Base-by-base conservation (phyloP, 2,329 filamentous ascomycete genomes). In the Calonectria fujianensis region DNA sequence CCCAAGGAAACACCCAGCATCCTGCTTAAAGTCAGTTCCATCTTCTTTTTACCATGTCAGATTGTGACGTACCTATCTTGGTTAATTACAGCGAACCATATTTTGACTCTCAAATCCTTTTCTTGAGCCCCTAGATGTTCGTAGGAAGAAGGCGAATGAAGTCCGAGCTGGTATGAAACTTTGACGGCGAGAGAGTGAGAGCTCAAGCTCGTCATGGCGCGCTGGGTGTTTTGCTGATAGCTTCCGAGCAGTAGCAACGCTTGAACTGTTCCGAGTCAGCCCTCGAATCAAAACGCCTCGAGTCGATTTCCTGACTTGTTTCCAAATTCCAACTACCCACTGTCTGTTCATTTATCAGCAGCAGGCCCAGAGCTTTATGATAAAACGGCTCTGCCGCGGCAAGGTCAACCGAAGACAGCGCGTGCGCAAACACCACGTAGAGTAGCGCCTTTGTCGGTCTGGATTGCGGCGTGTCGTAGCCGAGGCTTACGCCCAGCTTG, bases 201-300 rank as follows among this genome's bases (percentile, higher is more conserved):
- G 4, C 82, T 79, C 73, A 81, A 80, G 64, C 83, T 85, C 32
- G 82, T 81, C 69, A 83, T 82, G 10, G 83, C 82, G 3, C 82
- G 77, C 59, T 84, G 82, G n/a, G 76, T 84, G 45, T 84, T 84
- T 61, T 85, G 83, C 39, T 84, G 82, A 48, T 82, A 85, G 45
- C 77, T 83, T 2, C 80, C 76, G 2, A 84, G 74, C 1, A 85
- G 79, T 7, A 85, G 77, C 27, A 85, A 67, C 1, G 81, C 76
- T 73, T 85, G 83, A 9, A 85, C 83, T 81, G 69, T 32, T 20
- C 2, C 35, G 1, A 2, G 35, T 69, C 18, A 69, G 66, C 13
- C 2, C n/a, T 9, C 1, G 32, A 29, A 10, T 10, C 24, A 24
- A 29, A 2, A 13, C 31, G 63, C 5, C 6, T 14, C 13, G 72